Evolutionary conservation across 2,329 filamentous ascomycete species (phyloP), one percentile per base, ranked within the genome.

Genomic region (Nectriaceae sp.): DNA sequence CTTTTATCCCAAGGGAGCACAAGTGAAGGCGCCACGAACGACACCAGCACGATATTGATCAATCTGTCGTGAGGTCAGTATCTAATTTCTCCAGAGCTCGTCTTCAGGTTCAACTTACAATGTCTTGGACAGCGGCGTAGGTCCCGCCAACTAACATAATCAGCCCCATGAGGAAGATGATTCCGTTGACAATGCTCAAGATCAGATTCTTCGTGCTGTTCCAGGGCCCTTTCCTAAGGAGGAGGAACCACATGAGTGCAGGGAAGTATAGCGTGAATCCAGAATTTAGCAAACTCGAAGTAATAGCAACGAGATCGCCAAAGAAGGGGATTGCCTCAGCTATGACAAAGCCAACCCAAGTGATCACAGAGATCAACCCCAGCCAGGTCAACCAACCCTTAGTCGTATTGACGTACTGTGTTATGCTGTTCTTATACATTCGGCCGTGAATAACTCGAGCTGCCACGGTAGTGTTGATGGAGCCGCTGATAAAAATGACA

Each of bases 321-420:
- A 90, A 91, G 63, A 85, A 84, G 1, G 88, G 88, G 41, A 90
- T 85, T 0, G 84, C 80, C 59, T 87, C 81, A 76, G 83, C 83
- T 15, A 86, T 46, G 8, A 85, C 43, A 4, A 59, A 60, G 4
- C 57, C 57, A 1, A 60, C 20, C 47, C 55, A 49, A 71, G 85
- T 89, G 26, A 85, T 65, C 35, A 65, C 55, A 1, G 75, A 65
- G 31, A 82, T 78, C 16, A 89, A 78, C 2, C 55, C 70, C 3
- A 83, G 59, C 87, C 87, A 88, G 2, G 69, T 68, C 40, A 65
- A 52, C 71, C 71, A 74, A 4, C 71, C 60, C 19, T 55, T 57
- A 0, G 46, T 45, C 0, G 60, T 55, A 4, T 63, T 61, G 46
- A 61, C 48, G 15, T 57, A 63, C 42, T 49, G 56, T 16, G 53